Conservation (phyloP, 139 green algal species). For the Micractinium sp. region DNA sequence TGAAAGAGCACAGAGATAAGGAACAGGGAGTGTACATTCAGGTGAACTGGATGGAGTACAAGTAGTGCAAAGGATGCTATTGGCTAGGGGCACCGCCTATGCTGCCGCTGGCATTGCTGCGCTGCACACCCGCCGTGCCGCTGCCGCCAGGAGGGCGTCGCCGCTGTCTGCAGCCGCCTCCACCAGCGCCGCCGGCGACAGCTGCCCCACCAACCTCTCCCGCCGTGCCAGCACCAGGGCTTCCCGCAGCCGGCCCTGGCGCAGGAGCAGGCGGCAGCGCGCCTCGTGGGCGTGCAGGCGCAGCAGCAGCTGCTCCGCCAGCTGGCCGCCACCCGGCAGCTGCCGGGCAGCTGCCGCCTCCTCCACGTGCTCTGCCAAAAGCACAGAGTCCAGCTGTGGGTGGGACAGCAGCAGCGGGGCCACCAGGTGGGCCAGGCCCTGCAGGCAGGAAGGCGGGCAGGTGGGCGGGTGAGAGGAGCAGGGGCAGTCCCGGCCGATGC, state of each 20-base stretch:
- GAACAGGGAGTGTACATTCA: neutral
- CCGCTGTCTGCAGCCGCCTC: neutral
- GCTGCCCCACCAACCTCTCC: neutral
- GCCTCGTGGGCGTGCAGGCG: neutral
- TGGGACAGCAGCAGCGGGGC: constrained; percentile 21
- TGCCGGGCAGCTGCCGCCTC: neutral
- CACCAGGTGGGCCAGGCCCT: constrained; percentile 19
- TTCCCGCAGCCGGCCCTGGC: neutral
- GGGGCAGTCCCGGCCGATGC: neutral
- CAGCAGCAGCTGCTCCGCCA: constrained; percentile 6
- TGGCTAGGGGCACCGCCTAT: no score
- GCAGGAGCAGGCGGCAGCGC: constrained; percentile 40
- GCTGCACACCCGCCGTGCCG: neutral
- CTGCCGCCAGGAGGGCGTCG: neutral
- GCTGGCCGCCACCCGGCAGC: neutral
- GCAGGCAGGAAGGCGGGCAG: neutral
- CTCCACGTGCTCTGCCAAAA: constrained; percentile 28
- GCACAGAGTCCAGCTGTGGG: constrained; percentile 26
- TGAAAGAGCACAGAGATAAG: neutral
- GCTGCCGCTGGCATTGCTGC: neutral
- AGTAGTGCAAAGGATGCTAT: neutral
- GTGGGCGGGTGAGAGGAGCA: neutral
- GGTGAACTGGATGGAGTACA: no score
- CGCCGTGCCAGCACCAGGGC: constrained; percentile 1
- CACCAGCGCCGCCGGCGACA: neutral